A percentile compares a stretch with the other conserved stretches of the same genome.
Evolutionary conservation across 129 eudicot species (phyloP).

Genomic region (carrot (Daucus carota)): DH1_v3.0 NC_030384.2:50782501-50783000

Average conservation of each 20-base stretch:
- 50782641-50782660: background rate
- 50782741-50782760: background rate
- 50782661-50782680: background rate
- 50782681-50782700: background rate
- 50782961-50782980: slow-evolving; percentile 7
- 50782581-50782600: slow-evolving; percentile 1
- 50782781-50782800: background rate
- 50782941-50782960: slow-evolving; percentile 1
- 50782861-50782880: slow-evolving; percentile 9
- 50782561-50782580: background rate
- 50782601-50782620: background rate
- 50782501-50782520: background rate
- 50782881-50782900: slow-evolving; percentile 3
- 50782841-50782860: slow-evolving; percentile 1
- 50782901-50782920: slow-evolving; percentile 3
- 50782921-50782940: background rate
- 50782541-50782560: background rate
- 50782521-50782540: too few species aligned
- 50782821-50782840: slow-evolving; percentile 3
- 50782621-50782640: background rate
- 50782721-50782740: background rate
- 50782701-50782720: background rate
- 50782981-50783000: background rate
- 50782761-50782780: background rate
- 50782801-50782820: background rate